Base-by-base conservation (phyloP, 129 eudicot genomes). In the Arctium minus region DNA sequence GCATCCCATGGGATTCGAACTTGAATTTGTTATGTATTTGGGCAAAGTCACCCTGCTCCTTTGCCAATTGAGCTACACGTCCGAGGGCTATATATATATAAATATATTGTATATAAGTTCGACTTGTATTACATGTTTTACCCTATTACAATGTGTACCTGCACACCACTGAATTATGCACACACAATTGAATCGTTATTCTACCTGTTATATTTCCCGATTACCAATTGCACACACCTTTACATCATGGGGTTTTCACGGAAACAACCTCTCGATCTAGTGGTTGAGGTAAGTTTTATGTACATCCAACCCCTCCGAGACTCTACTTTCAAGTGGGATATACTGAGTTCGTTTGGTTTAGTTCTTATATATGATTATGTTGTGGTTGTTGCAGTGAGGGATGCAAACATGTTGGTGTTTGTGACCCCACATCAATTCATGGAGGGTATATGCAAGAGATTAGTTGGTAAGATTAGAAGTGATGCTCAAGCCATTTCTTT, bases 401-500 rank as follows among this genome's bases (percentile, higher is more conserved):
- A 92, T 84, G 94, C 99, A 62, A 93, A 85, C 91, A 93, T 96
- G 99, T 87, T 96, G 82, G 99, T 96, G 17, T 96, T 96, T 85
- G 99, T 96, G 87, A 96, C 97, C 65, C 99, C 99, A 22, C 99
- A 96, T 92, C 99, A 96, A 74, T 96, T 93, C 81, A 91, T 96
- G 91, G 96, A 92, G 88, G 97, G 94, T 8, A 90, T 96, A 78
- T 92, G 98, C 87, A 93, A 80, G 82, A 93, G 86, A 81, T 87
- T 96, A 68, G 78, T 82, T 38, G 98, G 98, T 76, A 96, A 96
- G 85, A 89, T 89, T 62, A 87, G 89, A 83, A 22, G 81, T 18
- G 94, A 92, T 89, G 96, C 90, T 36, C 91, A 90, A 90, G 98
- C 99, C 50, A 93, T 96, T 77, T 96, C 99, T 60, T 91, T 96